Evolutionary conservation across 768 basidiomycete genomes (phyloP), one percentile per base, ranked within the genome.

Genomic region (Pilatotrama ljubarskyi): DNA sequence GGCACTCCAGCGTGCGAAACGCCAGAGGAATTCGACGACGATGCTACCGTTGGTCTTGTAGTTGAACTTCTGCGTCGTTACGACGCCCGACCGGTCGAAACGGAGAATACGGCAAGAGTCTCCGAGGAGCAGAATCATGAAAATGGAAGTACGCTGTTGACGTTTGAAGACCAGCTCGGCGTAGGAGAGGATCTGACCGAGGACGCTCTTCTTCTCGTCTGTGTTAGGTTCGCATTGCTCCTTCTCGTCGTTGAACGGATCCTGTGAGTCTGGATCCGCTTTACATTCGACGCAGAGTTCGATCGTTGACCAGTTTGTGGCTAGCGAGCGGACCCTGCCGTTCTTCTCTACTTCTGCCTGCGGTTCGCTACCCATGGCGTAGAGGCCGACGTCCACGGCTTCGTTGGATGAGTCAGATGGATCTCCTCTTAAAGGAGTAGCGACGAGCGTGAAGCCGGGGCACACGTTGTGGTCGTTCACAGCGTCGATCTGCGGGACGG

Each of bases 291-390:
- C 38, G 26, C 38, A 40, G 3, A 57, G 35, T 10, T 57, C 55
- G 40, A 57, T 26, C 1, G 6, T 6, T 15, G 55, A 40, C 55
- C 55, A 57, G 17, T 50, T 18, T 3, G 40, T 35, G 13, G 86
- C 24, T 22, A 56, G 59, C 8, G 38, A 26, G 4, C 5, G 37
- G 1, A 11, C 9, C 17, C 14, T 41, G 24, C 29, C 24, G 11
- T 42, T 24, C 9, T 8, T 18, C 8, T 17, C n/a, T 49, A 3
- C 13, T n/a, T 18, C 15, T 11, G 26, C 4, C 3, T 13, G 1
- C 9, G 50, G 50, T 20, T 10, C 5, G 14, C 3, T 37, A 15
- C 17, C 26, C 5, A 13, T 14, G 20, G 55, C 47, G 20, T 57
- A 57, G n/a, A 57, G 44, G 3, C 55, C 55, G 6, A 40, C 29